Percentiles rank a stretch among this genome's conserved stretches.
Evolutionary conservation across 768 basidiomycete genomes (phyloP).

Genomic region (Leccinum variicolor): DNA sequence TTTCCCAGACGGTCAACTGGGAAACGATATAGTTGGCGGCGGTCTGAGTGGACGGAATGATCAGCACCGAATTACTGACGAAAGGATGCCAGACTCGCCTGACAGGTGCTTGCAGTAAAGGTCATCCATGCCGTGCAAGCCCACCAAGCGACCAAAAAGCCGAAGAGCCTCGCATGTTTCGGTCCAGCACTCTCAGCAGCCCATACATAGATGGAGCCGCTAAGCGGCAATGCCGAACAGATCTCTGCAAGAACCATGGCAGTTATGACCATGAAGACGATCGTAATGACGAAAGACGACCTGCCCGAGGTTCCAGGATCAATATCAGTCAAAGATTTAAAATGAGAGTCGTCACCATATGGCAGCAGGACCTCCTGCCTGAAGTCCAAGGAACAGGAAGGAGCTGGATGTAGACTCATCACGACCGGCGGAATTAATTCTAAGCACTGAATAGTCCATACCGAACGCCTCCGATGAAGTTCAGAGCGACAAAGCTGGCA

Average conservation of each 20-base stretch:
- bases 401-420: conserved; percentile 42
- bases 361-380: conserved; percentile 84
- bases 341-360: conserved; percentile 52
- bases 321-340: neutral
- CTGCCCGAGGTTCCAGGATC: conserved; percentile 37
- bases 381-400: conserved; percentile 74
- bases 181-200: conserved; percentile 90
- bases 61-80: too few species aligned
- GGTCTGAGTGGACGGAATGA: conserved; percentile 44
- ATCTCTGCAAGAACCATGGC: conserved; percentile 86
- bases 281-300: conserved; percentile 81
- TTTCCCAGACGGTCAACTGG: conserved; percentile 73
- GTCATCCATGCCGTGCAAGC: conserved; percentile 96
- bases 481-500: conserved; percentile 84
- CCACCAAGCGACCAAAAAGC: conserved; percentile 93
- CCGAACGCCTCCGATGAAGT: conserved; percentile 88
- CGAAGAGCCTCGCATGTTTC: conserved; percentile 82
- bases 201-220: conserved; percentile 94
- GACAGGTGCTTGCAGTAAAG: conserved; percentile 84
- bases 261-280: conserved; percentile 86
- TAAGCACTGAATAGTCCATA: conserved; percentile 26
- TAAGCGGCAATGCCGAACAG: conserved; percentile 82
- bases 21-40: conserved; percentile 90
- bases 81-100: conserved; percentile 43
- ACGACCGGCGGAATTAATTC: conserved; percentile 3